Conservation (phyloP, 805 yeast genomes). For the Huiozyma sinensis region DNA sequence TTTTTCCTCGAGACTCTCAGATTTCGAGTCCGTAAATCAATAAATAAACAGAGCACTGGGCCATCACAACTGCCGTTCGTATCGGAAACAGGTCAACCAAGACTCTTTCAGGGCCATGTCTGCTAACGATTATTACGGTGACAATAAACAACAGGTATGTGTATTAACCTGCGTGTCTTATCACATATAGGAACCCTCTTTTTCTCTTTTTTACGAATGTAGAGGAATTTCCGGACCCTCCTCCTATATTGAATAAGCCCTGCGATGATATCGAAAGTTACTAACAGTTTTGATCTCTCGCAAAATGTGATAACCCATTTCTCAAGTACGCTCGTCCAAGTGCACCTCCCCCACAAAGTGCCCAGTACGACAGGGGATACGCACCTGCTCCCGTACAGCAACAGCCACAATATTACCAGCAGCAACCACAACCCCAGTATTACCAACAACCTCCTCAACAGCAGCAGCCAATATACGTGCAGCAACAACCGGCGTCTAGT, state of each 20-base stretch:
- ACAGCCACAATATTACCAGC: slow-evolving; percentile 33
- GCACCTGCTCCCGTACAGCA: slow-evolving; percentile 19
- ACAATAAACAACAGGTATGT: slow-evolving; percentile 8
- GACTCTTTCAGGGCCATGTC: slow-evolving; percentile 16
- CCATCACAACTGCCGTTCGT: no score
- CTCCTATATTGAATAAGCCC: no score
- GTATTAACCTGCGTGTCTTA: not conserved
- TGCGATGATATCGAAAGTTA: not conserved
- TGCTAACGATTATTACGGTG: slow-evolving; percentile 19
- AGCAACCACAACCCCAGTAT: slow-evolving; percentile 33
- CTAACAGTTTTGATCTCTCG: not conserved
- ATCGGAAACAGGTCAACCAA: slow-evolving; percentile 1
- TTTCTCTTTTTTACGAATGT: not conserved
- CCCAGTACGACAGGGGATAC: slow-evolving; percentile 4
- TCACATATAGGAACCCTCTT: not conserved
- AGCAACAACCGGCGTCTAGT: slow-evolving; percentile 31
- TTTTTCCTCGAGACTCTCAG: no score
- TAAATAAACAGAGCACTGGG: no score
- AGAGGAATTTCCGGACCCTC: not conserved
- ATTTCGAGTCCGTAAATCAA: no score
- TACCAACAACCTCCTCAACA: slow-evolving; percentile 6
- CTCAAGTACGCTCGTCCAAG: slow-evolving; percentile 19
- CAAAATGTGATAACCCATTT: not conserved
- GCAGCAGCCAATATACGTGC: slow-evolving; percentile 40
- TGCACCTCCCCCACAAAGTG: slow-evolving; percentile 20